Evolutionary conservation across 805 yeast genomes (phyloP).

Genomic region (Candida berthetii): DNA sequence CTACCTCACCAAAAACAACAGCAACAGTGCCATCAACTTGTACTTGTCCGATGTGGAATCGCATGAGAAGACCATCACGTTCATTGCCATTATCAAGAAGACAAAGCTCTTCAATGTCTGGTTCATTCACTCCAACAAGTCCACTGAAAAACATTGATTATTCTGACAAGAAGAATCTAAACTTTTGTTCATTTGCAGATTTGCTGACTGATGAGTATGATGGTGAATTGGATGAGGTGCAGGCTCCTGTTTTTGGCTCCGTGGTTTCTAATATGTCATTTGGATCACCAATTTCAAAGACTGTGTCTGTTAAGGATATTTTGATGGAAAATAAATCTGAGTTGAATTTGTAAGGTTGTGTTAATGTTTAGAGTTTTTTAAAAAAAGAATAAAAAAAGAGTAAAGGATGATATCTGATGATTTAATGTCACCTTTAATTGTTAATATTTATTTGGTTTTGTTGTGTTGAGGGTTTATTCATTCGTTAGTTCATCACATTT

Average conservation of each 20-base stretch:
- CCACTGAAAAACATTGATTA: conserved; percentile 10
- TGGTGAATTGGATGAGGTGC: neutral
- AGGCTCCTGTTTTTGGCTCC: conserved; percentile 2
- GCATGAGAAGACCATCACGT: neutral
- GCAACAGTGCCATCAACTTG: too few relatives aligned
- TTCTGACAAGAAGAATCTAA: conserved; percentile 16
- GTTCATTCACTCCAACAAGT: neutral
- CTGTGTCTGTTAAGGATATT: conserved; percentile 2
- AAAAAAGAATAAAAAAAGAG: neutral
- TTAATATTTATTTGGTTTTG: too few relatives aligned
- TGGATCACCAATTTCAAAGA: neutral
- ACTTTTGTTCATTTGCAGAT: conserved; percentile 20
- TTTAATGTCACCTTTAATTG: too few relatives aligned
- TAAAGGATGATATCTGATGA: too few relatives aligned
- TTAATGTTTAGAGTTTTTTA: too few relatives aligned
- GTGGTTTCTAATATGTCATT: neutral
- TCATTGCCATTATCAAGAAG: conserved; percentile 4
- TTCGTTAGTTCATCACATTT: too few relatives aligned
- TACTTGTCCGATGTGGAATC: neutral
- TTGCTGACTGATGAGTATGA: conserved; percentile 15
- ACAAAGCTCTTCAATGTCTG: neutral
- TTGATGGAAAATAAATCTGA: neutral
- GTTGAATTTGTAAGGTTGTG: neutral
- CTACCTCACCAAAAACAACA: too few relatives aligned
- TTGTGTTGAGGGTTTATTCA: too few relatives aligned